phyloP scores from a whole-genome alignment of 1,284 basidiomycete species.

The Melampsora americana region DNA sequence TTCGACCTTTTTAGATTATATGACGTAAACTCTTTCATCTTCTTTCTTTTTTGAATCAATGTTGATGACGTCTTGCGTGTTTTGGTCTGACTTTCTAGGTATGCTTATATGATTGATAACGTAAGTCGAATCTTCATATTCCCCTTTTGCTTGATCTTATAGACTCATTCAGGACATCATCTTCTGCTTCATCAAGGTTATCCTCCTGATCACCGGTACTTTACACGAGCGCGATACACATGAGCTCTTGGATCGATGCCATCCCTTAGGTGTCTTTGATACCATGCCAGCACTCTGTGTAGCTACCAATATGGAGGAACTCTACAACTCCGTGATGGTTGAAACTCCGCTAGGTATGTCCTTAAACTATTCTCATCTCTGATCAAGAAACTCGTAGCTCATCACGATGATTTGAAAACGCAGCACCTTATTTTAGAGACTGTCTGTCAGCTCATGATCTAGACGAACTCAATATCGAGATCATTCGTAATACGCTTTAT shows the following conservation, averaged over 20 bases:
- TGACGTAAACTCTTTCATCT: constrained; percentile 65
- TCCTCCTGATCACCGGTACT: constrained; percentile 94
- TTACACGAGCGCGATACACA: constrained; percentile 96
- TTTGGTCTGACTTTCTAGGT: constrained; percentile 59
- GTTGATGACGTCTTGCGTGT: not conserved
- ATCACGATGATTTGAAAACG: not conserved
- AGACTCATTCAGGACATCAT: not conserved
- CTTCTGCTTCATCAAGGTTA: constrained; percentile 56
- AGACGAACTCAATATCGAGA: constrained; percentile 99
- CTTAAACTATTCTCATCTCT: constrained; percentile 31
- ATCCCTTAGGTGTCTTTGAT: constrained; percentile 94
- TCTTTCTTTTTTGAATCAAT: constrained; percentile 6
- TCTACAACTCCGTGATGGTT: constrained; percentile 93
- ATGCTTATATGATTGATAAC: constrained; percentile 99
- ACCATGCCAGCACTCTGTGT: constrained; percentile 99
- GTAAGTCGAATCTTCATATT: constrained; percentile 51
- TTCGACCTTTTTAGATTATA: constrained; percentile 92
- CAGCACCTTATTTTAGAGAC: constrained; percentile 94
- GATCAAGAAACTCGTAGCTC: constrained; percentile 38
- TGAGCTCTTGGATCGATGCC: constrained; percentile 91
- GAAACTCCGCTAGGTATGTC: constrained; percentile 87
- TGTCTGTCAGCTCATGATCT: constrained; percentile 92
- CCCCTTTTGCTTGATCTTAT: not conserved
- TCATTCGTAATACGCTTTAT: constrained; percentile 99
- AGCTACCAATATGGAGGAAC: constrained; percentile 97